A percentile compares a stretch with the other conserved stretches of the same genome.
Evolutionary conservation across 495 filamentous ascomycete genomes (phyloP).

Genomic region (Cercophora samala): DNA sequence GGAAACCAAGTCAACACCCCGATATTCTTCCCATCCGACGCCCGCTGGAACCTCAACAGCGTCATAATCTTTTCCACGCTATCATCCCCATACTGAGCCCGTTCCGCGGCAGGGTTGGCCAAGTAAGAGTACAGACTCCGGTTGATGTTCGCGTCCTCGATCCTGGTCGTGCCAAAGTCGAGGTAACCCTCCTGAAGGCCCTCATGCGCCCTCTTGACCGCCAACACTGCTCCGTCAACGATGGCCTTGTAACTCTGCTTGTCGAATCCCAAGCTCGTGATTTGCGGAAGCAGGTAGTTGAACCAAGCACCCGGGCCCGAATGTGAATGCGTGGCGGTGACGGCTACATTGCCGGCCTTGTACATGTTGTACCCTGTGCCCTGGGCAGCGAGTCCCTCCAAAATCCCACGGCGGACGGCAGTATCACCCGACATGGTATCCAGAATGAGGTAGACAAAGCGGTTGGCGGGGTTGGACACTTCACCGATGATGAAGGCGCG

Average conservation of each 20-base stretch:
- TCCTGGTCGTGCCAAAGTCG: constrained; percentile 45
- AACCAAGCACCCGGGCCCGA: constrained; percentile 91
- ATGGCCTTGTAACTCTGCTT: constrained; percentile 86
- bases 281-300: constrained; percentile 92
- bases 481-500: constrained; percentile 87
- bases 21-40: constrained; percentile 59
- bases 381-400: constrained; percentile 65
- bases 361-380: constrained; percentile 56
- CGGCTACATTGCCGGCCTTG: constrained; percentile 73
- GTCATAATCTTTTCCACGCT: constrained; percentile 84
- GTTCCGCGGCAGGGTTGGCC: constrained; percentile 77
- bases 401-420: constrained; percentile 77
- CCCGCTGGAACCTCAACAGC: constrained; percentile 69
- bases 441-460: constrained; percentile 83
- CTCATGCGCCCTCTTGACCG: constrained; percentile 80
- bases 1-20: constrained; percentile 88
- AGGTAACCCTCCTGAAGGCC: constrained; percentile 57
- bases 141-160: constrained; percentile 75
- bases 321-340: constrained; percentile 91
- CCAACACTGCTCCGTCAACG: constrained; percentile 80
- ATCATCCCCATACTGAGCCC: constrained; percentile 60
- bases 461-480: constrained; percentile 60
- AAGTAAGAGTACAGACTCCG: constrained; percentile 86
- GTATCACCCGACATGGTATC: constrained; percentile 86
- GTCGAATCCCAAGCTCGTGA: constrained; percentile 84